Percentiles rank a stretch among this genome's conserved stretches.
Evolutionary conservation across 495 filamentous ascomycete species (phyloP).

Genomic region (Hyaloscypha bicolor): DNA sequence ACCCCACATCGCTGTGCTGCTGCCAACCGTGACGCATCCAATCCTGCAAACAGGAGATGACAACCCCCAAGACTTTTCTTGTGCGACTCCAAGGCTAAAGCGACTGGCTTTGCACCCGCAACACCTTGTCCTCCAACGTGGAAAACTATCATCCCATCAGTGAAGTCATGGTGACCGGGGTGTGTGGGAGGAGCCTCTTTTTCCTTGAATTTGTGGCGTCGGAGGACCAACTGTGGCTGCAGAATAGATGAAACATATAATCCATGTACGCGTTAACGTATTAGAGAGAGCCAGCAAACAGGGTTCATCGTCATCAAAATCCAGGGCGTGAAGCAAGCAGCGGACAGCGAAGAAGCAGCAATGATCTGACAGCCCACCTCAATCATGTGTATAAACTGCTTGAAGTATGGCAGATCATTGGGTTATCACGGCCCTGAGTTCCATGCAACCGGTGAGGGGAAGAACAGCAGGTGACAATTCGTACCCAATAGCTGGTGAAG

Average conservation of each 20-base stretch:
- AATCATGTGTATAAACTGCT: conserved; percentile 10
- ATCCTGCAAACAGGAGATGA: not conserved
- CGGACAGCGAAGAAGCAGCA: not conserved
- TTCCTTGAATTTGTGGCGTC: conserved; percentile 25
- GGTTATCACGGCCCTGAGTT: not conserved
- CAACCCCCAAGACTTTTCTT: not conserved
- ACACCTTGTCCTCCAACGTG: not conserved
- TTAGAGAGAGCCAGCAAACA: not conserved
- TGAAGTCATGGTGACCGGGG: conserved; percentile 19
- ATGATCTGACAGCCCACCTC: not conserved
- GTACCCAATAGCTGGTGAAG: not conserved
- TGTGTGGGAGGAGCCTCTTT: not conserved
- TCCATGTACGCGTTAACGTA: conserved; percentile 5
- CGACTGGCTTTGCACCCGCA: not conserved
- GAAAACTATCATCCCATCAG: not conserved
- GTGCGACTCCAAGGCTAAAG: not conserved
- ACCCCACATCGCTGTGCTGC: not conserved
- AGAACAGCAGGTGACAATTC: conserved; percentile 4
- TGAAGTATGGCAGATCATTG: not conserved
- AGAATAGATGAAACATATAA: conserved; percentile 16
- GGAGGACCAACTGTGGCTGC: conserved; percentile 17
- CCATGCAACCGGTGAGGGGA: not conserved
- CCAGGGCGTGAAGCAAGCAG: not conserved
- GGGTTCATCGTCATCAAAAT: not conserved
- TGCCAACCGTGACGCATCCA: not conserved